These are phyloP conservation scores for Cryptosporidium andersoni DNA, from an alignment of 169 alveolate genomes.

Conservation along the genomic window DNA sequence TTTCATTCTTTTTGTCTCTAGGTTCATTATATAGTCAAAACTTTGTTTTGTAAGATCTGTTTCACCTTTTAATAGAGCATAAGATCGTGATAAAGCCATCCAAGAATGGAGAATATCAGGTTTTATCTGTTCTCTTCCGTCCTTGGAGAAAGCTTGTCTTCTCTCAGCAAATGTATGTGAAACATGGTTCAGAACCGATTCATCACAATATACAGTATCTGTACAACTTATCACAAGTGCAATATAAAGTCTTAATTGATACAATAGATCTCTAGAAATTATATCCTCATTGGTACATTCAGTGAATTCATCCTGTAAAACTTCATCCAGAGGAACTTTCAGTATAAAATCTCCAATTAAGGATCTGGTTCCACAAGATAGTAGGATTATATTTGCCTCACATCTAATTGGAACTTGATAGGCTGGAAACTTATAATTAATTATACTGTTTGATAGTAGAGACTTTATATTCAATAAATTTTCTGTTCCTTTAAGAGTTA, in stretches of 20 bases:
- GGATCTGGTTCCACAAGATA: conserved; percentile 4
- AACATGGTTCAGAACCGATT: conserved; percentile 8
- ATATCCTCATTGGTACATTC: neutral
- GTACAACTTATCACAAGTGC: conserved; percentile 51
- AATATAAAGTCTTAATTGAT: conserved; percentile 6
- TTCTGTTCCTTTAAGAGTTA: conserved; percentile 32
- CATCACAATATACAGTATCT: conserved; percentile 30
- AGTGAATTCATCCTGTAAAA: neutral
- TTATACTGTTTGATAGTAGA: conserved; percentile 5
- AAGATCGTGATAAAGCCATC: conserved; percentile 31
- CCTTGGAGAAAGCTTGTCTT: conserved; percentile 6
- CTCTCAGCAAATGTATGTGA: conserved; percentile 24
- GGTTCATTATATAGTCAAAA: conserved; percentile 14
- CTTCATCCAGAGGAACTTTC: neutral
- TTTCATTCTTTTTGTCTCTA: conserved; percentile 31
- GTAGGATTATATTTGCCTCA: conserved; percentile 25
- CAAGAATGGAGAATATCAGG: conserved; percentile 31
- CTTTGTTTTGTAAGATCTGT: conserved; percentile 1
- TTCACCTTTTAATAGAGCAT: conserved; percentile 63
- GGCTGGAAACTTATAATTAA: conserved; percentile 33
- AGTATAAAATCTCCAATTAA: neutral
- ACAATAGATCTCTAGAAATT: neutral
- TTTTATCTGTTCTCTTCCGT: neutral
- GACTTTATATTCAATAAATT: conserved; percentile 25
- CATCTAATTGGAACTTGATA: conserved; percentile 39